A percentile compares a stretch with the other conserved stretches of the same genome.
These are phyloP conservation scores for Malassezia nana DNA, from an alignment of 1,284 basidiomycete genomes.

Conservation along the genomic window DNA sequence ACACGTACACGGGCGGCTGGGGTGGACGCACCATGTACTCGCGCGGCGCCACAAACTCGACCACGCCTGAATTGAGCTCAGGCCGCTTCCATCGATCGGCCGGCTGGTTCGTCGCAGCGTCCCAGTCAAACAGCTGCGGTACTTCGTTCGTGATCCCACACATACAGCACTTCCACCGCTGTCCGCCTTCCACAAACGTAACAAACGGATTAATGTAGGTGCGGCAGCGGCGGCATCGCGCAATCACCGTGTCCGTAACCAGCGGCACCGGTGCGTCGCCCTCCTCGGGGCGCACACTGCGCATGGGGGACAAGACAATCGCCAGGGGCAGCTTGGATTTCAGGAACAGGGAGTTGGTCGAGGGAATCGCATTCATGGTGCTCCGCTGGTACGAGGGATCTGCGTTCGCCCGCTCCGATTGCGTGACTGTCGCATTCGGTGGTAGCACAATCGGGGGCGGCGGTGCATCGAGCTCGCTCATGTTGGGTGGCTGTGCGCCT, in stretches of 20 bases:
- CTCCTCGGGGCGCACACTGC: slow-evolving; percentile 56
- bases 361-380: slow-evolving; percentile 85
- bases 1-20: slow-evolving; percentile 91
- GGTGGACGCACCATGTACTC: slow-evolving; percentile 98
- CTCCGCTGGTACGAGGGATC: slow-evolving; percentile 85
- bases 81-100: slow-evolving; percentile 88
- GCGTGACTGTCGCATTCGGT: slow-evolving; percentile 67
- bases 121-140: slow-evolving; percentile 97
- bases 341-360: slow-evolving; percentile 75
- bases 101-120: slow-evolving; percentile 81
- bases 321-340: slow-evolving; percentile 91
- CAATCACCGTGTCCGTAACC: slow-evolving; percentile 86
- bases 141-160: slow-evolving; percentile 98
- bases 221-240: slow-evolving; percentile 89
- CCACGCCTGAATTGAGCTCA: slow-evolving; percentile 83
- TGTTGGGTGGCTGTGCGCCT: slow-evolving; percentile 56
- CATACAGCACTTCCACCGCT: slow-evolving; percentile 99
- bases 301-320: slow-evolving; percentile 82
- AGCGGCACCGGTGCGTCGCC: slow-evolving; percentile 69
- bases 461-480: slow-evolving; percentile 65
- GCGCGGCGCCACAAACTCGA: slow-evolving; percentile 94
- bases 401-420: slow-evolving; percentile 69
- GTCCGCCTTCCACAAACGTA: slow-evolving; percentile 94
- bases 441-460: slow-evolving; percentile 85
- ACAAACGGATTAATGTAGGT: slow-evolving; percentile 99